Evolutionary conservation across 768 basidiomycete species (phyloP).

Genomic region (Suillus occidentalis): DNA sequence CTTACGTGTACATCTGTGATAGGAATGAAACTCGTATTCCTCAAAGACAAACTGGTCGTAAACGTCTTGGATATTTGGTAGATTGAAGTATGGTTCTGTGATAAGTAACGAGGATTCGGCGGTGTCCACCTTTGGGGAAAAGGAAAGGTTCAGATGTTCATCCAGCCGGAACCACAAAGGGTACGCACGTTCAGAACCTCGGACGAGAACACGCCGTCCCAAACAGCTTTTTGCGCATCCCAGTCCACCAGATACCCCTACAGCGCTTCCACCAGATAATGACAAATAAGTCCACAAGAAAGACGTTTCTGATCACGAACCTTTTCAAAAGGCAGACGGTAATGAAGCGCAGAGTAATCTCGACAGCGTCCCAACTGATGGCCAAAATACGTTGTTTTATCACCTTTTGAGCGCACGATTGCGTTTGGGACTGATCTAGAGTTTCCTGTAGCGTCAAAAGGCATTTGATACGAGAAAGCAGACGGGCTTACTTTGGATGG

Average conservation of each 20-base stretch:
- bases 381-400: constrained; percentile 80
- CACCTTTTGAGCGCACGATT: constrained; percentile 80
- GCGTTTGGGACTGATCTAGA: constrained; percentile 75
- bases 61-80: too few relatives aligned
- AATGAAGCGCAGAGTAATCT: constrained; percentile 78
- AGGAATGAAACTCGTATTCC: too few relatives aligned
- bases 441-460: constrained; percentile 5
- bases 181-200: constrained; percentile 61
- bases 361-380: constrained; percentile 78
- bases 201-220: constrained; percentile 86
- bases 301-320: constrained; percentile 39
- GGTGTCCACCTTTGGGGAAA: too few relatives aligned
- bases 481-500: constrained; percentile 23
- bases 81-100: too few relatives aligned
- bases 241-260: constrained; percentile 94
- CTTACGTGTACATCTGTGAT: too few relatives aligned
- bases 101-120: too few relatives aligned
- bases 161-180: too few relatives aligned
- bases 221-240: constrained; percentile 93
- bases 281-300: neutral
- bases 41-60: too few relatives aligned
- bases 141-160: too few relatives aligned
- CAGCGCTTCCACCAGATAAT: constrained; percentile 22
- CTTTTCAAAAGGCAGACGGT: constrained; percentile 86
- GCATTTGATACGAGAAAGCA: neutral